Percentiles rank a stretch among this genome's conserved stretches.
Conservation (phyloP, 164 flowering plant genomes). For the Aristolochia fimbriata region DNA sequence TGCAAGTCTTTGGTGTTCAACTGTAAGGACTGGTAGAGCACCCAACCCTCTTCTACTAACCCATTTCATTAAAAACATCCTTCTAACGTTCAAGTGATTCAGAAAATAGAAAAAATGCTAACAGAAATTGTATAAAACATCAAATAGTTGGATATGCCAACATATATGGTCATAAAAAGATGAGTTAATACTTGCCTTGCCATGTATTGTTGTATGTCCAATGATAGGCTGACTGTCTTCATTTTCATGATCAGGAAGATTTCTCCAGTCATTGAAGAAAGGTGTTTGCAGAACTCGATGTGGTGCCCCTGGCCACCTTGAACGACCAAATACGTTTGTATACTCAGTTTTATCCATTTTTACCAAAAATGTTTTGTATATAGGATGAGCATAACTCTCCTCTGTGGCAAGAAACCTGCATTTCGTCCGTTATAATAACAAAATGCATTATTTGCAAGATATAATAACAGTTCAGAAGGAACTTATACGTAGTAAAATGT, state of each 20-base stretch:
- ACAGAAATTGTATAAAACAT: no score
- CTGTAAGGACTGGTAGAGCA: no score
- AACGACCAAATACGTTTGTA: constrained; percentile 68
- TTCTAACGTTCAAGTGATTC: no score
- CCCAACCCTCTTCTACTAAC: no score
- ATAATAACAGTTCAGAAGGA: background rate
- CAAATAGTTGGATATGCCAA: no score
- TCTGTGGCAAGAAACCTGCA: constrained; percentile 73
- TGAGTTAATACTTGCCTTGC: constrained; percentile 35
- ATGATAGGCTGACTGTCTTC: constrained; percentile 66
- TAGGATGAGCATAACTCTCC: constrained; percentile 87
- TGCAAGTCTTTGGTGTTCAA: no score
- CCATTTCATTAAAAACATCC: no score
- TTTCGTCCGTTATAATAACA: background rate
- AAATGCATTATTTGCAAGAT: no score
- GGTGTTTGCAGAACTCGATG: constrained; percentile 66
- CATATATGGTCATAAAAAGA: no score
- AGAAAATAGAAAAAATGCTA: no score
- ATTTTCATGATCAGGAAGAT: constrained; percentile 50
- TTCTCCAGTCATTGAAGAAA: constrained; percentile 48
- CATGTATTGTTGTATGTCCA: constrained; percentile 65
- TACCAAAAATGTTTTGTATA: constrained; percentile 59
- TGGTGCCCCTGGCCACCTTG: constrained; percentile 94
- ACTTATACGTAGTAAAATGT: background rate
- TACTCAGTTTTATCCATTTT: constrained; percentile 59